Evolutionary conservation across 805 yeast species (phyloP), one percentile per base, ranked within the genome.

Genomic region (Saturnispora halmiae): DNA sequence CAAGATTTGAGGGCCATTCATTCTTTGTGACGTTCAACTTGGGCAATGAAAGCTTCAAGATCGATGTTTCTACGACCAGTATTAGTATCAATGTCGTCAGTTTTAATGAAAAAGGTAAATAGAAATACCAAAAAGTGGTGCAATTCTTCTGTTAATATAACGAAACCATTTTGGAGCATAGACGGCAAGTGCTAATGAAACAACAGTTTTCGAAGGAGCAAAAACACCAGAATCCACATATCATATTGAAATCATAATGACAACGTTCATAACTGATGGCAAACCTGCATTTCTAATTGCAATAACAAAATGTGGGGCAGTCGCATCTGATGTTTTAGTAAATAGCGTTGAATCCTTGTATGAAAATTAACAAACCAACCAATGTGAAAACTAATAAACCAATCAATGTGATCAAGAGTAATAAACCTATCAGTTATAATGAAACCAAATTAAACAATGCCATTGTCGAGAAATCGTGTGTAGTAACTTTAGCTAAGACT

Each of bases 71-170:
- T 67, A 50, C 79, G 67, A 26, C 84, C 84, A 35, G 73, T 63
- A 52, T 74, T 80, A 31, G 80, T 56, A 49, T 77, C 82, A 49
- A 79, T 70, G 27, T 73, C 72, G 34, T 57, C 50, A 25, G 72
- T 63, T 34, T 65, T 64, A 43, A 70, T 56, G 52, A 66, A 67
- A 11, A 65, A 53, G 24, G 54, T 57, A 69, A 71, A 70, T 45
- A n/a, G n/a, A n/a, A n/a, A n/a, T n/a, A n/a, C 86, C 90, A 39
- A 72, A 74, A 40, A 82, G 57, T 11, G 95, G 95, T 54, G 94
- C 72, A 42, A 95, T 95, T 40, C 64, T 65, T 47, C 79, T 70
- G 58, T 85, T 94, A 46, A 84, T 75, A 62, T 80, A 80, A 27
- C 78, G 77, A 43, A 79, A 69, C 28, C 69, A 52, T 42, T 60